Evolutionary conservation across 345 rosid species (phyloP), one percentile per base, ranked within the genome.

Genomic region (Carallia pectinifolia): DNA sequence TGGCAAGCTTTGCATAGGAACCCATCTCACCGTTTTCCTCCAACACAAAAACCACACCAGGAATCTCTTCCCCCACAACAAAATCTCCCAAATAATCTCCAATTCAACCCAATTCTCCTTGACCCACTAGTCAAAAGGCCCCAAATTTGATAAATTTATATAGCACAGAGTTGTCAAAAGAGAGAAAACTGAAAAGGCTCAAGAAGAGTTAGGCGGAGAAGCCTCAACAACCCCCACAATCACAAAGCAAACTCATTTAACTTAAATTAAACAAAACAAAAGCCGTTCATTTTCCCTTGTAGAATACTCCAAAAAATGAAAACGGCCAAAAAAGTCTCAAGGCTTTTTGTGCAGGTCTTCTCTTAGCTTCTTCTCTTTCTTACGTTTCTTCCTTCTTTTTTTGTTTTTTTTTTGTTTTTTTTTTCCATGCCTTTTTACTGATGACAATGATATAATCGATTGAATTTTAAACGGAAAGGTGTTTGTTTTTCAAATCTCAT

Each of bases 1-100:
- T 89, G 34, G 99, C 97, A 75, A 95, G 96, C 89, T 60, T 86
- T 77, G 76, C 88, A 19, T 8, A 76, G 52, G 90, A 90, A 81
- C 97, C 99, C 98, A 95, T 95, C 85, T 86, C 69, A 4, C 16
- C 19, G 12, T 63, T 67, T 71, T 61, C 19, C n/a, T 19, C 27
- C 37, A 40, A 47, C 40, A 62, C 68, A 37, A 54, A 68, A 66
- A 77, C 61, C 66, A 68, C 67, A 55, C 53, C 17, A 56, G 65
- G n/a, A 62, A 27, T 67, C 23, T 73, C 55, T 47, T 19, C 16
- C 52, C 29, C n/a, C n/a, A n/a, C n/a, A n/a, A n/a, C n/a, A n/a
- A 61, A 64, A 40, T 39, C 39, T 59, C 58, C 34, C 1, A 65
- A 29, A 39, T 53, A 38, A 71, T 15, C 52, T 50, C 50, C 23